Evolutionary conservation across 306 rosid species (phyloP).

Genomic region (Fragaria nilgerrensis): DNA sequence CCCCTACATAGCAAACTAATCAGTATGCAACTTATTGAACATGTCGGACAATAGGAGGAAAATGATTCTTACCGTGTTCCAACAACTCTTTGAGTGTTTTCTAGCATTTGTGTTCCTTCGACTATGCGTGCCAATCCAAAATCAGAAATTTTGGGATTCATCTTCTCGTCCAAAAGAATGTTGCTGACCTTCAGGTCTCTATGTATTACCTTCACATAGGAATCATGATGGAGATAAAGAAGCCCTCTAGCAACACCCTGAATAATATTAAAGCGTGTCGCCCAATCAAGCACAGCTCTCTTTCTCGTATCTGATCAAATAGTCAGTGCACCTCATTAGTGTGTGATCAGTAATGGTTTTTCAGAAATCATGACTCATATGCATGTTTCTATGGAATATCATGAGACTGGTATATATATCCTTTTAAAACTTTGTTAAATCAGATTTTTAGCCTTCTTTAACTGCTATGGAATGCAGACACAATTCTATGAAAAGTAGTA

Average conservation of each 20-base stretch:
- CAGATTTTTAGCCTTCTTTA: not conserved
- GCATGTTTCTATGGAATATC: not conserved
- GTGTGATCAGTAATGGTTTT: not conserved
- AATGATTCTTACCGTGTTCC: slow-evolving; percentile 35
- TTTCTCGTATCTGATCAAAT: slow-evolving; percentile 16
- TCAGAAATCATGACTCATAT: not conserved
- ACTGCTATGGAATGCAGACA: not conserved
- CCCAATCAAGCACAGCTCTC: slow-evolving; percentile 19
- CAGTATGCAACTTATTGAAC: not conserved
- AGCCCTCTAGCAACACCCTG: slow-evolving; percentile 30
- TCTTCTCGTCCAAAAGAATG: slow-evolving; percentile 28
- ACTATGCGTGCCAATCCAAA: slow-evolving; percentile 36
- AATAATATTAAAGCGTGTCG: slow-evolving; percentile 18
- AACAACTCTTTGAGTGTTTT: slow-evolving; percentile 25
- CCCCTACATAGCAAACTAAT: slow-evolving; percentile 4
- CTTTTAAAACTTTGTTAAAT: not conserved
- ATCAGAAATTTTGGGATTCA: slow-evolving; percentile 40
- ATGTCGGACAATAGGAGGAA: not conserved
- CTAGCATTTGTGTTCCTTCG: slow-evolving; percentile 1
- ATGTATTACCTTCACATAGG: slow-evolving; percentile 23
- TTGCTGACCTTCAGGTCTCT: slow-evolving; percentile 34
- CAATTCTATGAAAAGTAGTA: not conserved
- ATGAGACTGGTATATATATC: not conserved
- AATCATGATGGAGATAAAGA: slow-evolving; percentile 32
- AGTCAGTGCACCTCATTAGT: not conserved